Base-by-base conservation (phyloP, 306 rosid genomes). In the Quercus glauca region DNA sequence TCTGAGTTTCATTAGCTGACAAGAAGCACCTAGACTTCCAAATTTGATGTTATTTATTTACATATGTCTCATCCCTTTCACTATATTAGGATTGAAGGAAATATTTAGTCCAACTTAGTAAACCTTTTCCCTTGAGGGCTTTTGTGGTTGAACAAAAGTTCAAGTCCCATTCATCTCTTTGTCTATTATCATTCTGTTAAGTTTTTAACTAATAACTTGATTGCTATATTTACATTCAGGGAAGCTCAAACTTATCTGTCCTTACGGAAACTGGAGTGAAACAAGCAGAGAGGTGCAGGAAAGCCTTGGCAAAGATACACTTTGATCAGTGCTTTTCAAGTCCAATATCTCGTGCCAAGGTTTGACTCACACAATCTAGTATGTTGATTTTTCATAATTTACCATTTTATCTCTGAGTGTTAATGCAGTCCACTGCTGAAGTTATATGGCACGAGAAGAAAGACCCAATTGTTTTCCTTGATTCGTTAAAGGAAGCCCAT, bases 271-370 rank as follows among this genome's bases (percentile, higher is more conserved):
- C 68, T 19, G 95, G 97, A 78, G 83, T 78, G 80, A 83, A 71
- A 76, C 93, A 90, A 85, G 95, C 95, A 41, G 89, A 88, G 80
- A 82, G 89, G 72, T 90, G 92, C 81, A 90, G 81, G 79, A 85
- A 78, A 77, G 87, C 95, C 74, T 73, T 92, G 77, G 77, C 81
- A 79, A 85, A 87, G 49, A 78, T 89, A 58, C 63, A 83, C 77
- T 92, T 92, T 68, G 91, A 92, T 69, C 81, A 73, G 75, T 90
- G 93, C 83, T 89, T 87, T 49, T 86, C 97, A 37, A 87, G 95
- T 79, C 93, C 92, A 61, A 92, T 92, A 82, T 89, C 93, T 79
- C 93, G 92, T 37, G 97, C 96, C 60, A 88, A 90, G 95, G 97
- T 90, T 75, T 25, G 71, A 59, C 60, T 25, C 21, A 17, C 7